Percentiles rank a stretch among this genome's conserved stretches.
Evolutionary conservation across 257 asterid genomes (phyloP).

Genomic region (Gentiana dahurica): DNA sequence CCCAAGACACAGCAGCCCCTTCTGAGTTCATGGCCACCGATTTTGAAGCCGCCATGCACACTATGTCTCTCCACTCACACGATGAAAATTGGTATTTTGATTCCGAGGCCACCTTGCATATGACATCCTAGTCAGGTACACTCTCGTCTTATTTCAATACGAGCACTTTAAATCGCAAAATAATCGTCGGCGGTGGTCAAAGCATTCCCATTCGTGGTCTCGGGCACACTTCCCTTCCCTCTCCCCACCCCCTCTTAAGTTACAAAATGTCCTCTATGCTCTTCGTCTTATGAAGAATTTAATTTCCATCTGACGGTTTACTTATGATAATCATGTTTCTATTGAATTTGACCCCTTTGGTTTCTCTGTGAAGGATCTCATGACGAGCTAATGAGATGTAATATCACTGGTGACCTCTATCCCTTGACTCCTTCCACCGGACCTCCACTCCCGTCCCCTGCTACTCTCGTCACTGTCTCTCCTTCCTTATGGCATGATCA

Average conservation of each 20-base stretch:
- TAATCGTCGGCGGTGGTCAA: conserved; percentile 13
- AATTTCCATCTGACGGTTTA: conserved; percentile 4
- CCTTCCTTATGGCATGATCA: not conserved
- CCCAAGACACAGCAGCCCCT: not conserved
- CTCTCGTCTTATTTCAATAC: conserved; percentile 7
- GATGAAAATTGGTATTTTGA: conserved; percentile 18
- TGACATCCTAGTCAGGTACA: not conserved
- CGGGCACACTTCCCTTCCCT: not conserved
- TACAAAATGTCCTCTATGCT: conserved; percentile 5
- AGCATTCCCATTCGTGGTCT: not conserved
- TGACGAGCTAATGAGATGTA: conserved; percentile 6
- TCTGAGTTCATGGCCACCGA: not conserved
- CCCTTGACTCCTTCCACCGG: not conserved
- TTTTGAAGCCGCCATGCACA: conserved; percentile 6
- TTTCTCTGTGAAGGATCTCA: conserved; percentile 1
- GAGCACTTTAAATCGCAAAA: not conserved
- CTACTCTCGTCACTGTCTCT: not conserved
- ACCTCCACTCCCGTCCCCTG: not conserved
- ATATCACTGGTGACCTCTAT: conserved; percentile 7
- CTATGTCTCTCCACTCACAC: conserved; percentile 2
- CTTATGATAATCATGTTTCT: not conserved
- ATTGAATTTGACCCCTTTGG: conserved; percentile 11
- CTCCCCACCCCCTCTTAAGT: conserved; percentile 1
- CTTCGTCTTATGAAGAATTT: conserved; percentile 6
- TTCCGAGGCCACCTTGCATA: conserved; percentile 15